These are phyloP conservation scores for Chrysoporthe cubensis DNA, from an alignment of 2,329 filamentous ascomycete genomes.

Conservation along the genomic window DNA sequence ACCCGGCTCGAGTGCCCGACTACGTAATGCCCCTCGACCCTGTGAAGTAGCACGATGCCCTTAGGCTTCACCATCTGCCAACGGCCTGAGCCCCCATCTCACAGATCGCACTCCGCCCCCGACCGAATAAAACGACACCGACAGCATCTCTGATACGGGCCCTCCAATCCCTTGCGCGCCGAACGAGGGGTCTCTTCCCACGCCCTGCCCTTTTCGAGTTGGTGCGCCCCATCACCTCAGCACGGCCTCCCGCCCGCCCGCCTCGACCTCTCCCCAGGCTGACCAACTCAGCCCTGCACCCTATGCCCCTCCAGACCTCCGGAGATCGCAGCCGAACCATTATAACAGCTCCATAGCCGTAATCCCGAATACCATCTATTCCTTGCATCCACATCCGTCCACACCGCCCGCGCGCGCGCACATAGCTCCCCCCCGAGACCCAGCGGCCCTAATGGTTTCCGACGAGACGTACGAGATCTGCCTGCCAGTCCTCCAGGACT, in stretches of 20 bases:
- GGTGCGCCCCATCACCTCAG: conserved; percentile 12
- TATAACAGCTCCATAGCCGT: conserved; percentile 10
- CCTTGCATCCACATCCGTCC: neutral
- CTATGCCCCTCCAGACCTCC: conserved; percentile 12
- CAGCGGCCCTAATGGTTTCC: conserved; percentile 70
- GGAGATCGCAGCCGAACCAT: conserved; percentile 8
- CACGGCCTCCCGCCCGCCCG: neutral
- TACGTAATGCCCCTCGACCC: conserved; percentile 27
- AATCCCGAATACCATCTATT: conserved; percentile 8
- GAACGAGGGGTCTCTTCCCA: conserved; percentile 4
- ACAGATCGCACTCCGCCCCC: conserved; percentile 27
- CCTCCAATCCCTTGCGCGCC: neutral
- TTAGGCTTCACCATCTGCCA: conserved; percentile 27
- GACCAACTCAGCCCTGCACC: conserved; percentile 21
- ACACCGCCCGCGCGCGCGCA: conserved; percentile 15
- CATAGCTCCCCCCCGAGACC: conserved; percentile 1
- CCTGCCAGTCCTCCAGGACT: conserved; percentile 83
- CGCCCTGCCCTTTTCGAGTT: conserved; percentile 12
- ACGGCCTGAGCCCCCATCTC: conserved; percentile 28
- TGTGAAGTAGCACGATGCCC: conserved; percentile 29
- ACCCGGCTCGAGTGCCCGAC: conserved; percentile 21
- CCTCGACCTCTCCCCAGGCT: conserved; percentile 15
- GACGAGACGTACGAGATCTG: conserved; percentile 93
- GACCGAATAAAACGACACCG: conserved; percentile 26
- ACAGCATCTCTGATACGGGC: conserved; percentile 11